Conservation (phyloP, 2,329 filamentous ascomycete genomes). For the Clonostachys chloroleuca region DNA sequence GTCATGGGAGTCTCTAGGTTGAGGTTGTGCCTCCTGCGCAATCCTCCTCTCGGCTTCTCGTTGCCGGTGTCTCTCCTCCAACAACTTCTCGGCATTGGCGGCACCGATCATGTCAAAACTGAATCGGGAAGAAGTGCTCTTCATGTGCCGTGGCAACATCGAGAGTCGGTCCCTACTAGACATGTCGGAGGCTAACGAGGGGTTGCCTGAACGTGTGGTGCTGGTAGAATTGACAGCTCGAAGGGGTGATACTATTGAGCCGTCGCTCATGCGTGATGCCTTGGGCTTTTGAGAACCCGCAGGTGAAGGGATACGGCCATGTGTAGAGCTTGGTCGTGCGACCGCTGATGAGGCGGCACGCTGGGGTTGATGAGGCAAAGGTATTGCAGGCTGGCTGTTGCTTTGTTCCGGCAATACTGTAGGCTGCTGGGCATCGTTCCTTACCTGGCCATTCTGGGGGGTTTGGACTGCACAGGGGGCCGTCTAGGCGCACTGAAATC, state of each 20-base stretch:
- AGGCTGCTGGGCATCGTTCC: too few relatives aligned
- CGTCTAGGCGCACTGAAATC: conserved; percentile 58
- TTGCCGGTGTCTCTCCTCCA: conserved; percentile 70
- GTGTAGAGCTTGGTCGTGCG: too few relatives aligned
- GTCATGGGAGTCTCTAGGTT: conserved; percentile 24
- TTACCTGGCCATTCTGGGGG: too few relatives aligned
- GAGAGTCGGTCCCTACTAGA: conserved; percentile 40
- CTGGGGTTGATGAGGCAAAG: too few relatives aligned
- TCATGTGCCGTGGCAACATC: conserved; percentile 59
- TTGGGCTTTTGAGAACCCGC: conserved; percentile 1
- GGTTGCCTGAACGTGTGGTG: conserved; percentile 42
- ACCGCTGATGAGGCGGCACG: too few relatives aligned
- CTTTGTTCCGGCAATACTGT: too few relatives aligned
- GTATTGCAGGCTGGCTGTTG: too few relatives aligned
- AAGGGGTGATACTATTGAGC: background rate
- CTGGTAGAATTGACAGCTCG: conserved; percentile 12
- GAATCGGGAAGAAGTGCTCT: conserved; percentile 74
- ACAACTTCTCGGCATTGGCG: conserved; percentile 61
- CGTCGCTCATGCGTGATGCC: conserved; percentile 1
- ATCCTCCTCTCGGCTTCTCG: conserved; percentile 58
- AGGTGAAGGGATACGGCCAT: too few relatives aligned
- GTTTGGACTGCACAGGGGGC: too few relatives aligned
- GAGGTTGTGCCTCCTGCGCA: conserved; percentile 22
- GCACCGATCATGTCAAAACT: conserved; percentile 77
- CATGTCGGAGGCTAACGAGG: conserved; percentile 40